Evolutionary conservation across 2,329 filamentous ascomycete genomes (phyloP).

Genomic region (Ceratocystis papillata): DNA sequence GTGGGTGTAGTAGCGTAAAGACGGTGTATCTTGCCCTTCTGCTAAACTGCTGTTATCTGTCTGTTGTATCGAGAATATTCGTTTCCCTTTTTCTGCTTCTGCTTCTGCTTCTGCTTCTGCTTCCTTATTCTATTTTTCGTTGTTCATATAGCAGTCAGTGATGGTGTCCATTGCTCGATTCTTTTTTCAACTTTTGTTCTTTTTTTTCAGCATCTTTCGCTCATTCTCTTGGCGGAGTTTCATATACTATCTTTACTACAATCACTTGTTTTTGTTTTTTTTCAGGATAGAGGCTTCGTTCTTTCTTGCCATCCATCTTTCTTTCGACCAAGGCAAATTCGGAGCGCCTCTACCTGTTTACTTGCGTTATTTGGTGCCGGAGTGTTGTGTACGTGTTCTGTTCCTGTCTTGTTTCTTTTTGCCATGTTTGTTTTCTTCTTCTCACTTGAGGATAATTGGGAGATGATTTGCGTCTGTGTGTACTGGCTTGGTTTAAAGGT

Average conservation of each 20-base stretch:
- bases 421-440: too few relatives aligned
- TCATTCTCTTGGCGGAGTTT: not conserved
- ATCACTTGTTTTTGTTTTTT: not conserved
- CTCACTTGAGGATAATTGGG: too few relatives aligned
- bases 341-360: not conserved
- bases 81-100: slow-evolving; percentile 7
- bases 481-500: too few relatives aligned
- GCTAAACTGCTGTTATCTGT: slow-evolving; percentile 11
- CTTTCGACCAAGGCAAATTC: not conserved
- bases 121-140: not conserved
- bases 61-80: slow-evolving; percentile 21
- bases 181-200: slow-evolving; percentile 11
- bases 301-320: not conserved
- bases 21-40: not conserved
- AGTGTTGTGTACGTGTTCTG: too few relatives aligned
- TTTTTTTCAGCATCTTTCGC: slow-evolving; percentile 1
- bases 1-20: not conserved
- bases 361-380: not conserved
- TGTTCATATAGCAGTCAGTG: not conserved
- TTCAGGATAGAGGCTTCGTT: not conserved
- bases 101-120: slow-evolving; percentile 14
- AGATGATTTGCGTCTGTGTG: too few relatives aligned
- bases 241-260: slow-evolving; percentile 10
- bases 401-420: too few relatives aligned
- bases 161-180: not conserved